These are phyloP conservation scores for Spiraea crenata DNA, from an alignment of 331 rosid species.

Conservation along the genomic window DNA sequence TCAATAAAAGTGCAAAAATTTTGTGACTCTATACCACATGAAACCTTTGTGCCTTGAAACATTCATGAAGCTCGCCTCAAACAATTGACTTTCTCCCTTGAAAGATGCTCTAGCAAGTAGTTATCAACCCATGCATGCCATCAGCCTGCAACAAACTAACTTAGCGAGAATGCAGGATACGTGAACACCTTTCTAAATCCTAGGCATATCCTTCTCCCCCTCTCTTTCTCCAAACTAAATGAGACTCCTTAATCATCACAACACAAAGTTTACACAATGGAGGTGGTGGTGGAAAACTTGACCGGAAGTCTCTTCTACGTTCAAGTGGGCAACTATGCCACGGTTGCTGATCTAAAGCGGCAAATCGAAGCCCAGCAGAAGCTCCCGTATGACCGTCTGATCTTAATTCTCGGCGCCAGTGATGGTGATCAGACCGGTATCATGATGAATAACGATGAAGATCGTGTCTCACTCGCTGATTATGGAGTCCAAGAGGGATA, in stretches of 20 bases:
- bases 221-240: background rate
- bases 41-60: too few species aligned
- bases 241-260: background rate
- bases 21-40: too few species aligned
- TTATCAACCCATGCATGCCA: too few species aligned
- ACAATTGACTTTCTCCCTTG: too few species aligned
- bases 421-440: background rate
- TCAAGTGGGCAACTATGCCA: slow-evolving; percentile 38
- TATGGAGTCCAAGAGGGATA: slow-evolving; percentile 67
- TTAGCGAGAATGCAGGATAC: slow-evolving; percentile 27
- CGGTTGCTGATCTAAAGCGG: slow-evolving; percentile 47
- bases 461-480: slow-evolving; percentile 37
- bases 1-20: too few species aligned
- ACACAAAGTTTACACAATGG: slow-evolving; percentile 10
- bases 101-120: too few species aligned
- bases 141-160: background rate
- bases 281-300: slow-evolving; percentile 37
- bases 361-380: slow-evolving; percentile 61
- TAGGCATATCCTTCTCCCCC: too few species aligned
- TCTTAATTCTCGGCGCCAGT: slow-evolving; percentile 38
- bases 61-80: too few species aligned
- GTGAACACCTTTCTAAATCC: slow-evolving; percentile 18
- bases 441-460: slow-evolving; percentile 29
- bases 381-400: slow-evolving; percentile 57
- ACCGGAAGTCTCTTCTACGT: slow-evolving; percentile 39